These are phyloP conservation scores for Tricholoma matsutake DNA, from an alignment of 768 basidiomycete genomes.

Conservation along the genomic window DNA sequence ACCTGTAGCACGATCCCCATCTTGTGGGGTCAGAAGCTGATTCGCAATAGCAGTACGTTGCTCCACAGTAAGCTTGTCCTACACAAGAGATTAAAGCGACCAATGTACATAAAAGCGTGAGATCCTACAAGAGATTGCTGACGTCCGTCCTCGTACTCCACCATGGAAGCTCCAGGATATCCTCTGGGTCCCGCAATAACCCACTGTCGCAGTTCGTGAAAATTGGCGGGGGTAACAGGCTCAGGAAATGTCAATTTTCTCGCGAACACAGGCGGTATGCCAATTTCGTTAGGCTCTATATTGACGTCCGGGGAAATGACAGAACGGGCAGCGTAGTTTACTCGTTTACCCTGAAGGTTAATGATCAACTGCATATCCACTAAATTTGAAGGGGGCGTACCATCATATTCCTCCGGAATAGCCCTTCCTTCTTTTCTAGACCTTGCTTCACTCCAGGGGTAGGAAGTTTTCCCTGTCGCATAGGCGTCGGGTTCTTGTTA, in stretches of 20 bases:
- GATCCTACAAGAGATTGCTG: constrained; percentile 72
- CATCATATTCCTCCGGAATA: constrained; percentile 99
- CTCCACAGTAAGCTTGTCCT: constrained; percentile 86
- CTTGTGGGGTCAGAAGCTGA: constrained; percentile 88
- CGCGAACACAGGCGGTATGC: constrained; percentile 96
- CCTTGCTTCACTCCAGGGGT: constrained; percentile 95
- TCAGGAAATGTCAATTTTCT: constrained; percentile 96
- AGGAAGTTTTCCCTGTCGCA: constrained; percentile 85
- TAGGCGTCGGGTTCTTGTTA: constrained; percentile 86
- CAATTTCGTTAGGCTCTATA: constrained; percentile 98
- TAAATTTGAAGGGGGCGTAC: constrained; percentile 37
- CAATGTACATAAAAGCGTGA: neutral
- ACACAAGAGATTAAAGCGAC: constrained; percentile 4
- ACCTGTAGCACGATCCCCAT: constrained; percentile 53
- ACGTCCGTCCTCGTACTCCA: constrained; percentile 93
- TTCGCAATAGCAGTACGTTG: constrained; percentile 95
- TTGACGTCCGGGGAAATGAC: constrained; percentile 99
- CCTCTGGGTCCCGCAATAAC: constrained; percentile 88
- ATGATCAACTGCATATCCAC: neutral
- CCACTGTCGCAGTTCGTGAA: constrained; percentile 80
- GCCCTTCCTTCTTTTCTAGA: constrained; percentile 97
- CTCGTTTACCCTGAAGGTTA: constrained; percentile 83
- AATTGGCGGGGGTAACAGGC: constrained; percentile 90
- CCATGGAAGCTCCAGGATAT: constrained; percentile 91
- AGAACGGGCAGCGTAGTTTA: constrained; percentile 99